Evolutionary conservation across 495 filamentous ascomycete genomes (phyloP), one percentile per base, ranked within the genome.

Genomic region (Aspergillus avenaceus): DNA sequence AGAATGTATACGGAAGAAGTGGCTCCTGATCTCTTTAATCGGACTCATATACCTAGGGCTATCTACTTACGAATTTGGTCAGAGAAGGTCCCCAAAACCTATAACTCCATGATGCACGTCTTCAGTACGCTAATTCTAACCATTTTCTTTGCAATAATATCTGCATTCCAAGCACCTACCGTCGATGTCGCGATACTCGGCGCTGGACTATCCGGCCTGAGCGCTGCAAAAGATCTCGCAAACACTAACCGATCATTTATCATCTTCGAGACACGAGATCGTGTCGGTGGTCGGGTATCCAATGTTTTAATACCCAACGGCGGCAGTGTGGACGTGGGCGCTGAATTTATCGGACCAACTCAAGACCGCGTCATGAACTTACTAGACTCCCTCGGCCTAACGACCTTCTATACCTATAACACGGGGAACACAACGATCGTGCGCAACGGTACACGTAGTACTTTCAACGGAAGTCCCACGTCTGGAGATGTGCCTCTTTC

Each of bases 261-360:
- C 9, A 34, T 62, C 18, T 16, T 62, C 1, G 59, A 62, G 52
- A 56, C 59, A 22, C 57, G 53, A 21, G 50, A 56, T 38, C 56
- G 56, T 11, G 53, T 62, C 13, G 59, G 59, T 13, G 59, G 59
- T 5, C 57, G 57, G 1, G 47, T 54, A 0, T 34, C 50, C 18
- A 56, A 48, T 21, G 25, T 12, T 23, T 18, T 6, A 5, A 2
- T 38, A 38, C 37, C 36, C 3, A 1, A 44, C 8, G 41, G 40
- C 3, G 19, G 25, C 6, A 13, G 22, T 25, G 38, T 42, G 23
- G 58, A 60, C 27, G 41, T 48, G 4, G 58, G 58, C 8, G 58
- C 36, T 18, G 40, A 50, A 22, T 60, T 50, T n/a, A 29, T 60
- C 1, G 58, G 54, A 8, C 54, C 54, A 14, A 53, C 49, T 4